Percentiles rank a stretch among this genome's conserved stretches.
Conservation (phyloP, 2,329 filamentous ascomycete genomes). For the Drechslerella stenobrocha region DNA sequence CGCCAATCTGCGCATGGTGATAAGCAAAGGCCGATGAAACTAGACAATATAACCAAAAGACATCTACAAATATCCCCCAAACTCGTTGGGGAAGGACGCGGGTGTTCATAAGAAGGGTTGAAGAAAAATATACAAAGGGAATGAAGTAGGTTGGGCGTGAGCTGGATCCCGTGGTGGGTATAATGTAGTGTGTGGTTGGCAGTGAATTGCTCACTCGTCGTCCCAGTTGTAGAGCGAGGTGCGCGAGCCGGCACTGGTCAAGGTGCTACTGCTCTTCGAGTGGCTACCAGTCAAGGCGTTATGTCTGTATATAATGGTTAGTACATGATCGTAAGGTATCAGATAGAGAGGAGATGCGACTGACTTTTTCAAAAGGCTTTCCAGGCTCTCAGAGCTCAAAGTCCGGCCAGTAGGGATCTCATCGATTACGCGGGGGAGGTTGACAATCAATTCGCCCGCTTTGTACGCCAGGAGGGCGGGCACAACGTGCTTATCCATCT, state of each 20-base stretch:
- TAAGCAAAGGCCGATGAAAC: conserved; percentile 5
- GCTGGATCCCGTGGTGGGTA: not conserved
- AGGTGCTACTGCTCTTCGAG: conserved; percentile 19
- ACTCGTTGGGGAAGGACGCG: not conserved
- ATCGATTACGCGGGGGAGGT: conserved; percentile 81
- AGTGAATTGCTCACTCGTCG: conserved; percentile 30
- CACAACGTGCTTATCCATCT: conserved; percentile 86
- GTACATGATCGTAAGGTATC: not conserved
- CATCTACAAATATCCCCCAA: conserved; percentile 34
- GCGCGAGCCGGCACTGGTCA: conserved; percentile 26
- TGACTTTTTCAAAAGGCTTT: conserved; percentile 63
- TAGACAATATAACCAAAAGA: conserved; percentile 20
- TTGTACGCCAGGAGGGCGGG: conserved; percentile 88
- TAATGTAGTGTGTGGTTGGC: not conserved
- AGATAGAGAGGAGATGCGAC: conserved; percentile 50
- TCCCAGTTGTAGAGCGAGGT: conserved; percentile 49
- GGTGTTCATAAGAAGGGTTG: conserved; percentile 13
- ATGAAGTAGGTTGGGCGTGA: conserved; percentile 11
- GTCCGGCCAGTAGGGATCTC: conserved; percentile 71
- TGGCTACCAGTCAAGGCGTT: conserved; percentile 30
- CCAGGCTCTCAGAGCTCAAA: conserved; percentile 61
- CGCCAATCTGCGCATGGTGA: conserved; percentile 5
- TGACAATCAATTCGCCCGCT: conserved; percentile 86
- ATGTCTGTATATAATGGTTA: conserved; percentile 36
- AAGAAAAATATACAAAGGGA: conserved; percentile 47